These are phyloP conservation scores for Fomitiporia mediterranea DNA, from an alignment of 1,284 basidiomycete species.

Conservation along the genomic window DNA sequence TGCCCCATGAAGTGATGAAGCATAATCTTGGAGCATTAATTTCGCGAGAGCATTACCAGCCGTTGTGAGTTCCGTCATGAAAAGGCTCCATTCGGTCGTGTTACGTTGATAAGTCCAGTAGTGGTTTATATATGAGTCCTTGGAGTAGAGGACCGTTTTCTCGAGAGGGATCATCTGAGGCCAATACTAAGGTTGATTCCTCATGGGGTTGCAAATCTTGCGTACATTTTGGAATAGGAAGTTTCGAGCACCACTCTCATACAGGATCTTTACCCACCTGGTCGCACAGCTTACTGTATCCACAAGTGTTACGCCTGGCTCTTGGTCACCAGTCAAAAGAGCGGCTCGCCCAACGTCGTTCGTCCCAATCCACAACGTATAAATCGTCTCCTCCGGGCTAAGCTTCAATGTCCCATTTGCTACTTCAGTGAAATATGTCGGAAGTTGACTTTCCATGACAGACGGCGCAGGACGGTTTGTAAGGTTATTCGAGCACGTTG, in stretches of 20 bases:
- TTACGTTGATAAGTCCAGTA: constrained; percentile 35
- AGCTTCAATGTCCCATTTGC: constrained; percentile 28
- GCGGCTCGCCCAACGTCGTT: constrained; percentile 40
- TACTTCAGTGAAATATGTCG: constrained; percentile 32
- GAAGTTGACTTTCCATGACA: constrained; percentile 37
- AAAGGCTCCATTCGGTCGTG: constrained; percentile 37
- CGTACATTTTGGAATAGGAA: constrained; percentile 45
- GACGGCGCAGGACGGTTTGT: constrained; percentile 36
- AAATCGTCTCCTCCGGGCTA: constrained; percentile 36
- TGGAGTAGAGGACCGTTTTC: constrained; percentile 31
- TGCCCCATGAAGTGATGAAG: constrained; percentile 32
- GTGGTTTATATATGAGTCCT: constrained; percentile 33
- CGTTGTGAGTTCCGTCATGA: constrained; percentile 34
- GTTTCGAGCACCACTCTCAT: constrained; percentile 40
- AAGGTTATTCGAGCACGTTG: constrained; percentile 40
- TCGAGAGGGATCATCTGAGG: constrained; percentile 33
- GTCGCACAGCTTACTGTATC: constrained; percentile 39
- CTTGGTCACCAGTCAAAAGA: constrained; percentile 35
- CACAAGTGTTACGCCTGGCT: constrained; percentile 37
- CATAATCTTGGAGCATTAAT: constrained; percentile 31
- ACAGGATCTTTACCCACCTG: constrained; percentile 36
- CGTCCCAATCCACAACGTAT: constrained; percentile 48
- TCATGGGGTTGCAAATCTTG: not conserved
- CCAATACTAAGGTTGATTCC: not conserved
- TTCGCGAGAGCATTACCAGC: constrained; percentile 34